Percentiles rank a stretch among this genome's conserved stretches.
These are phyloP conservation scores for Cyclocybe aegerita DNA, from an alignment of 768 basidiomycete genomes.

Conservation along the genomic window DNA sequence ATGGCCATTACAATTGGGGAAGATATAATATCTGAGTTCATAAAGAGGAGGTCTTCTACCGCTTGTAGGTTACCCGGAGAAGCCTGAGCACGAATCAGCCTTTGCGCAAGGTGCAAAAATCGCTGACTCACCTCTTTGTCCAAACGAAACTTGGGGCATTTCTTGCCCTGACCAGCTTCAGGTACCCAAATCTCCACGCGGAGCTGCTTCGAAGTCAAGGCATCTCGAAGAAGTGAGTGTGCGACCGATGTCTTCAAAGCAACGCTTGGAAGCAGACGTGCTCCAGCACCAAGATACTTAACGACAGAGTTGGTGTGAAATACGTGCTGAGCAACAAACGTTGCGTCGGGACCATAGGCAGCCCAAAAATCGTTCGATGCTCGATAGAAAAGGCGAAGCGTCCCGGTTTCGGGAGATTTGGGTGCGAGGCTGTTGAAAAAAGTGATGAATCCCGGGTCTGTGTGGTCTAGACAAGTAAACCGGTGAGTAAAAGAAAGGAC, in stretches of 20 bases:
- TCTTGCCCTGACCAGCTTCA: conserved; percentile 73
- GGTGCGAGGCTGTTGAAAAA: conserved; percentile 63
- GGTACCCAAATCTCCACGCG: conserved; percentile 89
- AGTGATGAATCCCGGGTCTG: conserved; percentile 78
- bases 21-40: conserved; percentile 72
- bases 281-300: conserved; percentile 80
- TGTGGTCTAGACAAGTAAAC: conserved; percentile 44
- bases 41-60: conserved; percentile 85
- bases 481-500: background rate
- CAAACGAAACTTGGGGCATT: conserved; percentile 69
- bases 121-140: conserved; percentile 67
- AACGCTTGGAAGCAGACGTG: conserved; percentile 70
- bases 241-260: conserved; percentile 75
- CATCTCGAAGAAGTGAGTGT: conserved; percentile 82
- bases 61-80: conserved; percentile 66
- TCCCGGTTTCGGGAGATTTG: conserved; percentile 76
- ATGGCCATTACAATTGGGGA: conserved; percentile 91
- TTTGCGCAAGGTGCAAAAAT: background rate
- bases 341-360: conserved; percentile 87
- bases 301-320: conserved; percentile 90
- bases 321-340: conserved; percentile 81
- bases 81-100: conserved; percentile 32
- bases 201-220: conserved; percentile 86
- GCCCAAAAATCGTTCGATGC: conserved; percentile 60
- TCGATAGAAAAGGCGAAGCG: conserved; percentile 85